A percentile compares a stretch with the other conserved stretches of the same genome.
phyloP scores from a whole-genome alignment of 139 green algal species.

The Micractinium conductrix region DNA sequence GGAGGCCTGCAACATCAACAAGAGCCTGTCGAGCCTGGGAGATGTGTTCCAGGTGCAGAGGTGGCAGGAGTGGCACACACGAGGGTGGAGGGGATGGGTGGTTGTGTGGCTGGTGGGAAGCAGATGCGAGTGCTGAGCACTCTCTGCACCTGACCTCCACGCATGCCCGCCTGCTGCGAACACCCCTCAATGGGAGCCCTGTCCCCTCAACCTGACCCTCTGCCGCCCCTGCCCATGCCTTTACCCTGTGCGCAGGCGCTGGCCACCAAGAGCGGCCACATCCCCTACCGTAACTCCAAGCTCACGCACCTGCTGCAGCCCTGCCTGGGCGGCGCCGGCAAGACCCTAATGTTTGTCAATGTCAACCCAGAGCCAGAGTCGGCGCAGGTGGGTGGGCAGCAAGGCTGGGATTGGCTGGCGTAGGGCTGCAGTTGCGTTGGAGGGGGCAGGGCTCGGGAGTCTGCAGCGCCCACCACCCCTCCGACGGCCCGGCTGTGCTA shows the following conservation, averaged over 20 bases:
- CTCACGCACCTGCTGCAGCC: constrained; percentile 95
- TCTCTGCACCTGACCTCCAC: too few relatives aligned
- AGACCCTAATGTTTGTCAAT: constrained; percentile 97
- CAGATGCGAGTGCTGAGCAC: too few relatives aligned
- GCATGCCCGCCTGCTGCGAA: too few relatives aligned
- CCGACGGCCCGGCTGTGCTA: too few relatives aligned
- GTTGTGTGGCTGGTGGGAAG: not conserved
- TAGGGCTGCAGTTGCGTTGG: too few relatives aligned
- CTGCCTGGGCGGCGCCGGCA: constrained; percentile 87
- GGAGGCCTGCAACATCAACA: constrained; percentile 97
- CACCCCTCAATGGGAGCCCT: too few relatives aligned
- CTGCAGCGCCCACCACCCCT: too few relatives aligned
- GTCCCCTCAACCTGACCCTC: too few relatives aligned
- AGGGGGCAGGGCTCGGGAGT: too few relatives aligned
- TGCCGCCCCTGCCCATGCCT: not conserved
- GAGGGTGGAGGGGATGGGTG: not conserved
- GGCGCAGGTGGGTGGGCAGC: constrained; percentile 33
- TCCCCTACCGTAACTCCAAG: constrained; percentile 95
- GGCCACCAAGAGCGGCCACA: constrained; percentile 70
- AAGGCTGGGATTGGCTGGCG: not conserved
- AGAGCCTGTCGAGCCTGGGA: constrained; percentile 83
- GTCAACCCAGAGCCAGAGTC: constrained; percentile 87
- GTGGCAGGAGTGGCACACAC: too few relatives aligned
- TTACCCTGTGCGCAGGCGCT: constrained; percentile 50
- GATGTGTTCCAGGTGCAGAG: constrained; percentile 82